Base-by-base conservation (phyloP, 1,139 yeast species). In the Saccharomyces hybrid region DNA sequence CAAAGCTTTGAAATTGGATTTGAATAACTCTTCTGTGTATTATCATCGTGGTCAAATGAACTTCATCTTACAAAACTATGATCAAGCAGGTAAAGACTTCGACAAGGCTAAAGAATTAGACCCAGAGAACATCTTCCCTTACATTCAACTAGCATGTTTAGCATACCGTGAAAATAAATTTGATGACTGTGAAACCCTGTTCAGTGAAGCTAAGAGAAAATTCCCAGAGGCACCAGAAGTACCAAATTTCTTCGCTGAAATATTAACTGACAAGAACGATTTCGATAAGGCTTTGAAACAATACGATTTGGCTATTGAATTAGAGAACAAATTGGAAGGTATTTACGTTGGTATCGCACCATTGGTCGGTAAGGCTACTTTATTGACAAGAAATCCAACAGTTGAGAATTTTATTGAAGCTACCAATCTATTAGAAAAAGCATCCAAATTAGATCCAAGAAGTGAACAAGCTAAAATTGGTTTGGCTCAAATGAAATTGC, bases 241-340 rank as follows among this genome's bases (percentile, higher is more conserved):
- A 64, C 96, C 95, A 74, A 91, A 90, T 76, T 95, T 91, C 73
- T 89, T 84, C 69, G 99, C 98, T 68, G 99, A 93, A 75, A 86
- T 93, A 53, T 78, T 91, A 67, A 84, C 90, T 60, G 98, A 93
- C 70, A 81, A 82, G 65, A 86, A 87, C 65, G 88, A 87, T 63
- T 75, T 80, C 57, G 79, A 74, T 48, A 85, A 80, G 60, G 97
- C 99, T 57, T 74, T 82, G 58, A 82, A 83, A 70, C 93, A 90
- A 76, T 93, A 90, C 71, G 97, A 91, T 63, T 80, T 81, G 66
- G 91, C 99, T 56, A 84, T 85, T 55, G 83, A 88, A 71, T 78
- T 93, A 68, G 98, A 91, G 79, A 73, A 71, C 62, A 51, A 54
- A 42, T 65, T 67, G 53, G 66, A 70, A 55, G 63, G 71, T 49